These are phyloP conservation scores for Kodamaea neixiangensis DNA, from an alignment of 805 yeast genomes.

Conservation along the genomic window DNA sequence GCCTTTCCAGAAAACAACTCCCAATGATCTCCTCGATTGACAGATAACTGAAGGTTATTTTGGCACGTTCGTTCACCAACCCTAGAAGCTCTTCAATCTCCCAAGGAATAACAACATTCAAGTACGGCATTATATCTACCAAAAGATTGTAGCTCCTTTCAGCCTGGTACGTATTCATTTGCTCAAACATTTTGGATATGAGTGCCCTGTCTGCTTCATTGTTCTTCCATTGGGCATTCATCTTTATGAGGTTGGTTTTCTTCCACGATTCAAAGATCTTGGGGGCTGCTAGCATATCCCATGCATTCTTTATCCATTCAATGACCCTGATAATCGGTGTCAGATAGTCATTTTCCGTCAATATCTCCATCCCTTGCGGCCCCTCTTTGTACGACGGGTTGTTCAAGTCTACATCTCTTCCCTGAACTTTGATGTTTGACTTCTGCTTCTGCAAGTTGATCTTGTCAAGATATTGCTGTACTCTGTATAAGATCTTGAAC, in stretches of 20 bases:
- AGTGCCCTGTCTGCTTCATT: conserved; percentile 18
- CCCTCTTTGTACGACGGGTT: conserved; percentile 6
- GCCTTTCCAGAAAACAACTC: conserved; percentile 53
- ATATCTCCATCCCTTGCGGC: conserved; percentile 25
- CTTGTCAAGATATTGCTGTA: conserved; percentile 56
- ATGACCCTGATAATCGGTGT: conserved; percentile 57
- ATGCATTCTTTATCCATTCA: conserved; percentile 57
- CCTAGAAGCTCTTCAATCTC: conserved; percentile 56
- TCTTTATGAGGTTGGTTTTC: conserved; percentile 34
- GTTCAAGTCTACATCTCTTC: conserved; percentile 1
- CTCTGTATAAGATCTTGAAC: conserved; percentile 57
- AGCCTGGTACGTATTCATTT: conserved; percentile 17
- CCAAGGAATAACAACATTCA: conserved; percentile 59
- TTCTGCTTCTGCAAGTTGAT: conserved; percentile 32
- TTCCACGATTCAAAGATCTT: conserved; percentile 37
- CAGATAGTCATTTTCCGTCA: conserved; percentile 43
- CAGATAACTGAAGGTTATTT: conserved; percentile 47
- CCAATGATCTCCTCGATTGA: conserved; percentile 64
- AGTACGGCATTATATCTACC: conserved; percentile 43
- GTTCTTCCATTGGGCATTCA: conserved; percentile 26
- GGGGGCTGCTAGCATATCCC: conserved; percentile 46
- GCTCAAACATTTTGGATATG: conserved; percentile 6
- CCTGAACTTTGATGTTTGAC: conserved; percentile 13
- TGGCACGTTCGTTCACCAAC: conserved; percentile 45
- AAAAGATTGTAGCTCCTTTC: conserved; percentile 44